Evolutionary conservation across 805 yeast genomes (phyloP).

Genomic region (Candida tibetensis): DNA sequence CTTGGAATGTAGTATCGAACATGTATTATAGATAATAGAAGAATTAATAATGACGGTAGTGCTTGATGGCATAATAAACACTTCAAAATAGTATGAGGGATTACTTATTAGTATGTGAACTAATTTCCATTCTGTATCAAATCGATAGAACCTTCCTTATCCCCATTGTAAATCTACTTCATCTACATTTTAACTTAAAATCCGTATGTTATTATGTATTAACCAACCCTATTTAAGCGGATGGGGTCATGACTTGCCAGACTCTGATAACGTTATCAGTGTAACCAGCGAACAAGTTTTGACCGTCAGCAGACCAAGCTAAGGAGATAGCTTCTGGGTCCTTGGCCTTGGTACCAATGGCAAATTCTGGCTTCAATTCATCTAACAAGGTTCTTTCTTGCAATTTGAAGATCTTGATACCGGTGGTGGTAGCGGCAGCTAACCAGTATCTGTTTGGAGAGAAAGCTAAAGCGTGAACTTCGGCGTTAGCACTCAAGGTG

Average conservation of each 20-base stretch:
- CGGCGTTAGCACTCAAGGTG: slow-evolving; percentile 94
- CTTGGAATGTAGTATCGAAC: no score
- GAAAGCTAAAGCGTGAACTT: slow-evolving; percentile 97
- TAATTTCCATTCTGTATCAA: no score
- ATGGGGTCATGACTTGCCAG: slow-evolving; percentile 98
- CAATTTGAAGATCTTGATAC: slow-evolving; percentile 97
- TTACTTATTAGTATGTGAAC: not conserved
- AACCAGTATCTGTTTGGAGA: slow-evolving; percentile 99
- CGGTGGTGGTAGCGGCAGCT: slow-evolving; percentile 98
- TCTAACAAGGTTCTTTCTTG: slow-evolving; percentile 92
- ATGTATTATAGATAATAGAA: no score
- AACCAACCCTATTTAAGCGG: slow-evolving; percentile 32
- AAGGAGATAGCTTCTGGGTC: slow-evolving; percentile 97
- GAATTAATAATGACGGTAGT: no score
- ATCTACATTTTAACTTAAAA: not conserved
- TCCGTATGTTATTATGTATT: not conserved
- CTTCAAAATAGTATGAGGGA: not conserved
- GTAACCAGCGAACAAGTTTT: slow-evolving; percentile 99
- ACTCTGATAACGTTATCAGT: slow-evolving; percentile 99
- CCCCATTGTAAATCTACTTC: no score
- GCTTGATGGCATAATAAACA: not conserved
- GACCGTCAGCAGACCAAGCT: slow-evolving; percentile 99
- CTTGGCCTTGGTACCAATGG: slow-evolving; percentile 82
- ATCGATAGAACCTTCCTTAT: no score
- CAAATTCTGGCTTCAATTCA: slow-evolving; percentile 97